Base-by-base conservation (phyloP, 2,329 filamentous ascomycete species). In the Celoporthe dispersa region DNA sequence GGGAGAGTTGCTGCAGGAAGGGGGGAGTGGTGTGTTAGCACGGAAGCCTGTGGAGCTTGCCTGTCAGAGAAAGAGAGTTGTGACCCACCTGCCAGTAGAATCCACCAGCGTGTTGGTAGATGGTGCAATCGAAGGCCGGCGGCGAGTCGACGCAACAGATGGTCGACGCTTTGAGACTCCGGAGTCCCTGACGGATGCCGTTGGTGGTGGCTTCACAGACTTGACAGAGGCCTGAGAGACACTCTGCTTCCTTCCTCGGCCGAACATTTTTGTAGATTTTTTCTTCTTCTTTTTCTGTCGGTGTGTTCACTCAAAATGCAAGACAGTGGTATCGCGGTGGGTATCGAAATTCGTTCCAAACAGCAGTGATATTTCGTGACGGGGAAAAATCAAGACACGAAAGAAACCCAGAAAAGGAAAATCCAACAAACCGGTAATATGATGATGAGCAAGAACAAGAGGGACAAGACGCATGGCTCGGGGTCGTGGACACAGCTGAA, bases 121-220 rank as follows among this genome's bases (percentile, higher is more conserved):
- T 1, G 84, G 82, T 63, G 83, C 80, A 14, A 85, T 86, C 4
- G 82, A 81, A 33, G 84, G 84, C 22, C 86, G 83, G 60, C 85
- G 83, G 59, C 81, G 81, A 65, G 77, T 78, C 2, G 77, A 72
- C 9, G 77, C 73, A 28, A 81, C 83, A 0, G 84, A 82, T 64
- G 83, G 85, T 71, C 85, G 84, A 73, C 83, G 80, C 78, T 89
- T 89, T 39, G 84, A 84, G n/a, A 89, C 80, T 1, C 87, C 86
- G 62, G 81, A 80, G 39, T 84, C 84, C 73, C 86, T 87, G 77
- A 69, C 57, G 77, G 81, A 85, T 75, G 88, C 87, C 1, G 86
- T 88, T 4, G 85, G 81, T 74, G 79, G 86, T 7, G 86, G 85
- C 74, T 85, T 87, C 74, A 79, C 81, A 31, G 75, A 75, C 72